phyloP scores from a whole-genome alignment of 495 filamentous ascomycete species.

The Tricharina praecox region DNA sequence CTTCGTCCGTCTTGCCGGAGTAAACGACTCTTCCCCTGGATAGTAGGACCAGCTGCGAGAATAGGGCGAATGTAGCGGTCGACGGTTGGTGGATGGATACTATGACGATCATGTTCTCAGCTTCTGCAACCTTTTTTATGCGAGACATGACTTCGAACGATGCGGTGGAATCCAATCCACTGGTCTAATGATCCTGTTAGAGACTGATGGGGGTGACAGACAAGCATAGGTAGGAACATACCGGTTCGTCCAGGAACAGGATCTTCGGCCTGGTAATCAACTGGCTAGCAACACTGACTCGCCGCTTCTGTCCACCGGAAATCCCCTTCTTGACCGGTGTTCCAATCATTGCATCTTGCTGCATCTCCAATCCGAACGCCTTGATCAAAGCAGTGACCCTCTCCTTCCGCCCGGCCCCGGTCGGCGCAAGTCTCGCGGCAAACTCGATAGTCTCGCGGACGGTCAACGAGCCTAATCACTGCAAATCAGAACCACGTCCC shows the following conservation, averaged over 20 bases:
- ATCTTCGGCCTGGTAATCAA: constrained; percentile 64
- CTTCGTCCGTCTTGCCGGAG: constrained; percentile 39
- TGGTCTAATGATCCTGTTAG: constrained; percentile 31
- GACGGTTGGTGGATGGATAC: constrained; percentile 72
- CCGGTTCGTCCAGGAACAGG: constrained; percentile 62
- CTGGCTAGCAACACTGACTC: constrained; percentile 61
- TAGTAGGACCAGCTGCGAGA: constrained; percentile 60
- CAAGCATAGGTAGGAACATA: not conserved
- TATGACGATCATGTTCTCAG: constrained; percentile 55
- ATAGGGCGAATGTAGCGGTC: constrained; percentile 55
- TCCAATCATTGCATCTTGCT: constrained; percentile 51
- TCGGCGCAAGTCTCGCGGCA: constrained; percentile 31
- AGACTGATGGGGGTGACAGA: too few species aligned
- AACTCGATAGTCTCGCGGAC: constrained; percentile 63
- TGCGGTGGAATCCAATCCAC: constrained; percentile 55
- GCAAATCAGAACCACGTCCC: not conserved
- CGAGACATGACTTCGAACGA: constrained; percentile 52
- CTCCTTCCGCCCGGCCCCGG: not conserved
- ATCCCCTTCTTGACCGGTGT: constrained; percentile 67
- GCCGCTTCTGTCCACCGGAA: constrained; percentile 62
- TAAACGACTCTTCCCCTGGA: constrained; percentile 53
- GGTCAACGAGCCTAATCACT: constrained; percentile 37
- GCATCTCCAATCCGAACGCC: constrained; percentile 45
- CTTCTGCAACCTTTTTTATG: constrained; percentile 42
- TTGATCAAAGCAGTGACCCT: constrained; percentile 40